Percentiles rank a stretch among this genome's conserved stretches.
phyloP scores from a whole-genome alignment of 441 rosid genomes.

The Arabidopsis lyrata region DNA sequence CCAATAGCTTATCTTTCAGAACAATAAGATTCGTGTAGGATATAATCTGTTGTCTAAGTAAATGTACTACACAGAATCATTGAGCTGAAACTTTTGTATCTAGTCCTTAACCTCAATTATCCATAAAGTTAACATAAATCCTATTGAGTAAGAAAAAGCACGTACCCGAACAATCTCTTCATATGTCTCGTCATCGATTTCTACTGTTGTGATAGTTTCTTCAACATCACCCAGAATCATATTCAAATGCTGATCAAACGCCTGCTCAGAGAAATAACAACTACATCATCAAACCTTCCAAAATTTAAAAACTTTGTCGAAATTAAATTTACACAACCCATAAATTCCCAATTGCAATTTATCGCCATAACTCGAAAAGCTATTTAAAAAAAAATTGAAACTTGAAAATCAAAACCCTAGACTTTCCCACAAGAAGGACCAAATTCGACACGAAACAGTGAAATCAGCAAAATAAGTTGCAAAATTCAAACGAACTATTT shows the following conservation, averaged over 20 bases:
- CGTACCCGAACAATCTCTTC: conserved; percentile 99
- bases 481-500: neutral
- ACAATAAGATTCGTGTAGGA: neutral
- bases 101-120: neutral
- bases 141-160: neutral
- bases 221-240: conserved; percentile 99
- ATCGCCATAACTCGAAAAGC: neutral
- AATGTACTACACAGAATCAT: conserved; percentile 9
- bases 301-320: neutral
- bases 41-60: neutral
- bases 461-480: neutral
- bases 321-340: neutral
- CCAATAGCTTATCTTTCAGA: neutral
- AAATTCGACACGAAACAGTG: conserved; percentile 11
- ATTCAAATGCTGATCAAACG: conserved; percentile 98
- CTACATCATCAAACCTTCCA: neutral
- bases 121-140: conserved; percentile 8
- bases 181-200: conserved; percentile 97
- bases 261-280: conserved; percentile 56
- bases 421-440: neutral
- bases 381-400: neutral
- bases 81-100: neutral
- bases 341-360: neutral
- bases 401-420: conserved; percentile 26
- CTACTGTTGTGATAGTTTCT: conserved; percentile 92